Evolutionary conservation across 2,329 filamentous ascomycete species (phyloP), one percentile per base, ranked within the genome.

Genomic region (Neonectria hederae): DNA sequence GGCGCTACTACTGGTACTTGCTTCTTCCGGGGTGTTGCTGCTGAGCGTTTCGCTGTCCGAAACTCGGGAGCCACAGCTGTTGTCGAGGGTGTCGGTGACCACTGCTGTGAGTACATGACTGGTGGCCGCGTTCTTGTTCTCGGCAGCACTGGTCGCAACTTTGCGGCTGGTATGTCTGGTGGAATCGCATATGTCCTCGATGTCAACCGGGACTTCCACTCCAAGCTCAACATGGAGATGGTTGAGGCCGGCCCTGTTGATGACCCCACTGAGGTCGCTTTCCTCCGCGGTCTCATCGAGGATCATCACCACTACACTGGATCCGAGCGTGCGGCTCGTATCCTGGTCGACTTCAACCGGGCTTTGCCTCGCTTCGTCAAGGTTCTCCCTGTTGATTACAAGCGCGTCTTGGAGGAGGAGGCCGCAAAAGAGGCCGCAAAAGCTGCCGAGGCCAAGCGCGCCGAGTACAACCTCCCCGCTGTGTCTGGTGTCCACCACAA

Each of bases 51-150:
- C 79, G 94, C 94, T 66, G 95, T 98, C 70, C 92, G 95, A 72
- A 98, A 98, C 84, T 97, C 95, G 1, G 95, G 95, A 82, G 95
- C 93, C 54, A 97, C 91, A 28, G 94, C 95, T n/a, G 92, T 98
- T 69, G 94, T 97, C 67, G 95, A 98, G 81, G 95, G 95, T 82
- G 88, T 97, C 69, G 95, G 95, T 85, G 95, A 98, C 79, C 95
- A 98, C 78, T 92, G 93, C 67, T 97, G 94, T 77, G 95, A 98
- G 85, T 98, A 98, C 87, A 98, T 98, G 95, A 97, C 95, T 75
- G 95, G 95, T 78, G 95, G 95, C 77, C 93, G 94, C 76, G 86
- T 97, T 54, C 83, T 98, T 69, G 87, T 97, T 75, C 87, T 98
- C 52, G 95, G 95, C 63, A 89, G 88, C 74, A 97, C 94, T 76